Evolutionary conservation across 2,329 filamentous ascomycete genomes (phyloP).

Genomic region (Dryadomyces quercivorus): DNA sequence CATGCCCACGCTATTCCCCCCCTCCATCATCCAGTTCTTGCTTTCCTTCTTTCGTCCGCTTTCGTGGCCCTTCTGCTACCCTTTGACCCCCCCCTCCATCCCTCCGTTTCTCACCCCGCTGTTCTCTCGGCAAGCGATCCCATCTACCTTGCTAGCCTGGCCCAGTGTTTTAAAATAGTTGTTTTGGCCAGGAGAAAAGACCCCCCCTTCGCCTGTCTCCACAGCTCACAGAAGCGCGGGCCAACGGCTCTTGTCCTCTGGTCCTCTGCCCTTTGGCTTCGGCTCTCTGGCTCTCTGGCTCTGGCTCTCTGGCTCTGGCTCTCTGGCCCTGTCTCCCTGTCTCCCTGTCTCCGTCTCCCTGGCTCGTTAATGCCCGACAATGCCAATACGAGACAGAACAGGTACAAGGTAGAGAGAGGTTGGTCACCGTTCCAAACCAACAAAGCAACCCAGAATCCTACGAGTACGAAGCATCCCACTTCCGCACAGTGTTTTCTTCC

Average conservation of each 20-base stretch:
- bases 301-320: not conserved
- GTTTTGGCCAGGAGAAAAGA: not conserved
- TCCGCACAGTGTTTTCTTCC: no score
- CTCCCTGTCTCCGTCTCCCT: not conserved
- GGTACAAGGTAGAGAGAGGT: not conserved
- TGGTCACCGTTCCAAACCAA: no score
- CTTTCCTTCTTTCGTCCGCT: not conserved
- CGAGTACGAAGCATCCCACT: no score
- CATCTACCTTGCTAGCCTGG: not conserved
- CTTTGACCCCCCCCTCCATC: not conserved
- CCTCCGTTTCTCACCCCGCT: not conserved
- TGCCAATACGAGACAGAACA: not conserved
- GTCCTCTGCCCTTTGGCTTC: not conserved
- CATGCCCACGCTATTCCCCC: not conserved
- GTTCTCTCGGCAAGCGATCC: not conserved
- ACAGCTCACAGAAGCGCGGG: not conserved
- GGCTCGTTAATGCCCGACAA: no score
- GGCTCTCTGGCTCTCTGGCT: not conserved
- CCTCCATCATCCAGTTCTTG: not conserved
- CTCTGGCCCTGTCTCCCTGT: not conserved
- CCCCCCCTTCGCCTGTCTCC: not conserved
- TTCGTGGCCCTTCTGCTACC: not conserved
- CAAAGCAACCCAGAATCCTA: no score
- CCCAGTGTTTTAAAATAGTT: conserved; percentile 1
- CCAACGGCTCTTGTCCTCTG: not conserved